Conservation (phyloP, 1,284 basidiomycete genomes). For the Rhodotorula glutinis region DNA sequence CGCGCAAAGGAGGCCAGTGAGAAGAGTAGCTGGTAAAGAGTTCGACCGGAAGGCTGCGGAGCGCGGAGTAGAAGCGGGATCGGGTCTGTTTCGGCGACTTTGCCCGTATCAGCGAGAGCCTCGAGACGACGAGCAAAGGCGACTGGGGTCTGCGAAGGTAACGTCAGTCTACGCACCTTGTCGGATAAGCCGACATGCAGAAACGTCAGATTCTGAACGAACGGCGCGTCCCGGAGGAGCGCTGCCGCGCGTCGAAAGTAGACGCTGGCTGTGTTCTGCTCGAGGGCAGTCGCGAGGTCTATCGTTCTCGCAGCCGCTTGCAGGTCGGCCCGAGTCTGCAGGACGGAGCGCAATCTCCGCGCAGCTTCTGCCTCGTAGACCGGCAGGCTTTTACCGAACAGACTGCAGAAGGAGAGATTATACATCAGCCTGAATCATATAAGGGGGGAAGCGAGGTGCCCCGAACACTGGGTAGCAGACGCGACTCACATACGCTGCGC, state of each 20-base stretch:
- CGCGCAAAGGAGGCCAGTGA: not conserved
- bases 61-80: conserved; percentile 9
- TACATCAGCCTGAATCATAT: not conserved
- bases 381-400: not conserved
- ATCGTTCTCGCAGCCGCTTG: not conserved
- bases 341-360: conserved; percentile 2
- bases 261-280: not conserved
- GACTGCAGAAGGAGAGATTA: not conserved
- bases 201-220: conserved; percentile 1
- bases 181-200: conserved; percentile 8
- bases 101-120: not conserved
- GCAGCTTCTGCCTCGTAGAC: not conserved
- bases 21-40: conserved; percentile 10
- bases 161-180: not conserved
- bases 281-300: conserved; percentile 5
- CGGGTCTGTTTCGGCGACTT: not conserved
- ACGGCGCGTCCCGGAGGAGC: not conserved
- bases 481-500: conserved; percentile 10
- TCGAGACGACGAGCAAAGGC: no score
- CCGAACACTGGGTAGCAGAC: not conserved
- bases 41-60: not conserved
- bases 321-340: conserved; percentile 2
- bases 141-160: no score
- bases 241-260: conserved; percentile 11
- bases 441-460: no score